These are phyloP conservation scores for Beauveria medogensis DNA, from an alignment of 2,329 filamentous ascomycete genomes.

Conservation along the genomic window DNA sequence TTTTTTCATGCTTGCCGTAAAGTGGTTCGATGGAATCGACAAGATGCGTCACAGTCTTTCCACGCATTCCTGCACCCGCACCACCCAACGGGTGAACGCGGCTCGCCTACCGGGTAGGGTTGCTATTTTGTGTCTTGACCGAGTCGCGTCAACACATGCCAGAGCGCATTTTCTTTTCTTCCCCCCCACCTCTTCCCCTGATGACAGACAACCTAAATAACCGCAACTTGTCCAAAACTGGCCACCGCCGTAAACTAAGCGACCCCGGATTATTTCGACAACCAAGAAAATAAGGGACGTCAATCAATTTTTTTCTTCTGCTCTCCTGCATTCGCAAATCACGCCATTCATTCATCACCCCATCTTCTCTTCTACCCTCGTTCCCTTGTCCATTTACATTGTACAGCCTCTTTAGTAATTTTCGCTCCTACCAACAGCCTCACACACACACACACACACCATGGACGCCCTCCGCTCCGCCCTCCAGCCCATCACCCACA, in stretches of 20 bases:
- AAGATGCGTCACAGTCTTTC: not conserved
- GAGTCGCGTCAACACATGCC: slow-evolving; percentile 1
- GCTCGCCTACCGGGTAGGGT: not conserved
- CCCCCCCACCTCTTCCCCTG: not conserved
- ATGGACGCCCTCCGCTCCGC: slow-evolving; percentile 57
- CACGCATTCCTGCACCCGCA: not conserved
- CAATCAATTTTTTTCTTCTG: not conserved
- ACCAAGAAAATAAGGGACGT: not conserved
- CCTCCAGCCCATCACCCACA: slow-evolving; percentile 62
- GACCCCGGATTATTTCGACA: not conserved
- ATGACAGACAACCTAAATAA: too few species aligned
- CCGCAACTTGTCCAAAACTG: not conserved
- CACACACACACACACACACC: slow-evolving; percentile 12
- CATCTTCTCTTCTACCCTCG: not conserved
- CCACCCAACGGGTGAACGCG: not conserved
- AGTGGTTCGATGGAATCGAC: not conserved
- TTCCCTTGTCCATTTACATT: not conserved
- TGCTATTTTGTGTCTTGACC: too few species aligned
- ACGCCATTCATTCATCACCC: slow-evolving; percentile 3
- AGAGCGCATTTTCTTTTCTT: not conserved
- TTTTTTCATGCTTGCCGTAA: not conserved
- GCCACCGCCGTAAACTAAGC: not conserved
- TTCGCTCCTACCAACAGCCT: not conserved
- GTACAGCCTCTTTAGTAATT: not conserved
- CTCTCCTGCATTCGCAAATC: not conserved